Evolutionary conservation across 352 stramenopile genomes (phyloP).

Genomic region (Globisporangium camurandrum): DNA sequence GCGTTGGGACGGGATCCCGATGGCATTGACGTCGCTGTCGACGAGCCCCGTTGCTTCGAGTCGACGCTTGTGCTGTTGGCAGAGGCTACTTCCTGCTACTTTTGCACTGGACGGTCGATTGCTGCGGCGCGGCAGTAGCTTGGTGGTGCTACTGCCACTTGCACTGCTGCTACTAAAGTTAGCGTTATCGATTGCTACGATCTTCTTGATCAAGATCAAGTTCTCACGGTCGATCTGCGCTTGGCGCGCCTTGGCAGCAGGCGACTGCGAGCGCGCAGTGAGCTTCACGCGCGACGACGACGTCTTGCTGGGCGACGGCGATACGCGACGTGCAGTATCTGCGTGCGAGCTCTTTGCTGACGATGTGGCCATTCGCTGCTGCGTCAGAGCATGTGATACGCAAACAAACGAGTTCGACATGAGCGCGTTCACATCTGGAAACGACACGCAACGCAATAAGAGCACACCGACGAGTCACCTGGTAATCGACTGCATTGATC

Average conservation of each 20-base stretch:
- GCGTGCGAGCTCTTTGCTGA: too few relatives aligned
- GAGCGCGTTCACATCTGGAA: too few relatives aligned
- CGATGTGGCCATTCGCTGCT: too few relatives aligned
- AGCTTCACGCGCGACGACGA: constrained; percentile 12
- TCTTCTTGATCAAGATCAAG: constrained; percentile 48
- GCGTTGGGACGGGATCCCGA: constrained; percentile 10
- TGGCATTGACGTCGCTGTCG: constrained; percentile 12
- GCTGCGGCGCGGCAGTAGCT: neutral
- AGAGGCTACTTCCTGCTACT: neutral
- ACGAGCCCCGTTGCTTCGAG: too few relatives aligned
- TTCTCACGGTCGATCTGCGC: constrained; percentile 52
- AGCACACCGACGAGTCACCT: neutral
- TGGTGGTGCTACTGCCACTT: neutral
- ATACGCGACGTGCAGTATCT: constrained; percentile 1
- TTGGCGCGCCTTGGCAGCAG: constrained; percentile 36
- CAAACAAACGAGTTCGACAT: neutral
- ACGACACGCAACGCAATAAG: neutral
- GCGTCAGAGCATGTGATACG: neutral
- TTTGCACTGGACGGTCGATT: neutral
- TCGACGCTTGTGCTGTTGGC: constrained; percentile 1
- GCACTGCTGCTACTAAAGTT: too few relatives aligned
- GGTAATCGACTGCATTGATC: constrained; percentile 16
- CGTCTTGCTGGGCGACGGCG: neutral
- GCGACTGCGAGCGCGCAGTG: constrained; percentile 25
- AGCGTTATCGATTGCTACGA: constrained; percentile 43